A percentile compares a stretch with the other conserved stretches of the same genome.
These are phyloP conservation scores for Botrytis tulipae DNA, from an alignment of 2,329 filamentous ascomycete species.

Conservation along the genomic window DNA sequence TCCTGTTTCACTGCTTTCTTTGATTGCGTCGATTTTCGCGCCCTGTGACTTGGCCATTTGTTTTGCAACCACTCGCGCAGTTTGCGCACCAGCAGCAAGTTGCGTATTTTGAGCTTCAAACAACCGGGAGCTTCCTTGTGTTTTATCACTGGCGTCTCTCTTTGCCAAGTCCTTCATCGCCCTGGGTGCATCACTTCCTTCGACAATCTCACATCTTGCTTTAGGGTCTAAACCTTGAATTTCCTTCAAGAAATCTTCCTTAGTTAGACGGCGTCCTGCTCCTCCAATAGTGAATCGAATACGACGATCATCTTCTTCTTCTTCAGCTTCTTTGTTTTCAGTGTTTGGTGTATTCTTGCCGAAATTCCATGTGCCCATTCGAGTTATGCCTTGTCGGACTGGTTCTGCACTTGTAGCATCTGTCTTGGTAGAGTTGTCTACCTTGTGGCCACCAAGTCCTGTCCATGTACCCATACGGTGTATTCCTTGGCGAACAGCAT, in stretches of 20 bases:
- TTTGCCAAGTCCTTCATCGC: slow-evolving; percentile 36
- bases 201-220: slow-evolving; percentile 43
- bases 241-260: slow-evolving; percentile 74
- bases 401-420: slow-evolving; percentile 5
- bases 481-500: slow-evolving; percentile 32
- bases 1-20: not conserved
- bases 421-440: slow-evolving; percentile 11
- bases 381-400: slow-evolving; percentile 32
- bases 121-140: slow-evolving; percentile 30
- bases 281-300: slow-evolving; percentile 76
- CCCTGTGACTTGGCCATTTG: slow-evolving; percentile 28
- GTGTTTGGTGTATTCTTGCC: slow-evolving; percentile 23
- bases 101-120: slow-evolving; percentile 42
- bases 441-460: slow-evolving; percentile 28
- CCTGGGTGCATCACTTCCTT: slow-evolving; percentile 32
- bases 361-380: slow-evolving; percentile 37
- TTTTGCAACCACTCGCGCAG: slow-evolving; percentile 26
- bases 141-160: slow-evolving; percentile 33
- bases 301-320: slow-evolving; percentile 64
- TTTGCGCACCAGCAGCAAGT: slow-evolving; percentile 18
- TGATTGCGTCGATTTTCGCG: slow-evolving; percentile 18
- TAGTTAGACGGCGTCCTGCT: slow-evolving; percentile 72
- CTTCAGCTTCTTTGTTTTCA: slow-evolving; percentile 43
- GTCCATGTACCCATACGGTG: slow-evolving; percentile 34
- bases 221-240: slow-evolving; percentile 70